Base-by-base conservation (phyloP, 2,329 filamentous ascomycete species). In the Magnaporthiopsis poae region DNA sequence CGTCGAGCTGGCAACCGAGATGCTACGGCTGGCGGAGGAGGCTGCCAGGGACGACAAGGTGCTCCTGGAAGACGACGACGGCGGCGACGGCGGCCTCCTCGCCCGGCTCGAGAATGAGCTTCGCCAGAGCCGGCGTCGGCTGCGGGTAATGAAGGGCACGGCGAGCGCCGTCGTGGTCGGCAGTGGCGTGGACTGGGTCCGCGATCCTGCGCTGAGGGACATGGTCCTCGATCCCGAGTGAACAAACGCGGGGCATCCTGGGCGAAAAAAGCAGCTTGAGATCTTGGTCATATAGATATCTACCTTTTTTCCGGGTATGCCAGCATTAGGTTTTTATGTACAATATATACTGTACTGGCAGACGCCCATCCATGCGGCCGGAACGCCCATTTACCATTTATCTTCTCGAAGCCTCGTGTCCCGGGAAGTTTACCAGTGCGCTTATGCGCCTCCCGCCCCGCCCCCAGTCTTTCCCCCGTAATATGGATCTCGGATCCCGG, bases 131-230 rank as follows among this genome's bases (percentile, higher is more conserved):
- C 85, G 85, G 68, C 86, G 87, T 70, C 84, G 84, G 72, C 91
- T 88, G 87, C 86, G 86, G 72, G 86, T 89, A 27, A 85, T 94
- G 75, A 95, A 94, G 78, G 90, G 86, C 31, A 86, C 92, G 60
- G 83, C 90, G n/a, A 90, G 89, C 72, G 91, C 89, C 25, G 83
- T 92, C 66, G 84, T 96, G 62, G 90, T 87, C 5, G 91, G 90
- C 3, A 96, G 91, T 75, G 92, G 92, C 62, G 81, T 95, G 66
- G 88, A 96, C 73, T 96, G 92, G 92, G 87, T 86, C 15, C 80
- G 84, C 60, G 87, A 96, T 75, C 82, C 87, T 65, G 81, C 80
- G 68, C 78, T 96, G 68, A 81, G 85, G 67, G 84, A 86, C 64
- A 81, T 94, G 68, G 91, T 96, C 33, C 80, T 96, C 68, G 91